A percentile compares a stretch with the other conserved stretches of the same genome.
Conservation (phyloP, 139 green algal genomes). For the Astrephomene gubernaculifera region DNA sequence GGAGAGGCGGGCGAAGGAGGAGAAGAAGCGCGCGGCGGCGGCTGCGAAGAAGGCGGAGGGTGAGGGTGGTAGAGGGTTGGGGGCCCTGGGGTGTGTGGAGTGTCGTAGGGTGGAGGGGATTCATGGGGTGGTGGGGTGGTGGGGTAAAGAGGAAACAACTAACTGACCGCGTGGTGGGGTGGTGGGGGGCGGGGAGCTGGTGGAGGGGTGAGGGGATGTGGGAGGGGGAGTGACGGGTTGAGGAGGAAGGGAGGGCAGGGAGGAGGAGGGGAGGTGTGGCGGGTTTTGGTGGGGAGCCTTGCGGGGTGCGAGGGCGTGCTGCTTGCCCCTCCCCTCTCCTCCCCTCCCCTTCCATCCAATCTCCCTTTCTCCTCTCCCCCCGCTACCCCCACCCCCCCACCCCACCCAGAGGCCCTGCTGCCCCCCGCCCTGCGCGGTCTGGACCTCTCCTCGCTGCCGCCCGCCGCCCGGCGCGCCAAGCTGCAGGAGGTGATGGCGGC, state of each 20-base stretch:
- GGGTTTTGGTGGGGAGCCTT: too few species aligned
- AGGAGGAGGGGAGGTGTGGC: too few species aligned
- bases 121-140: background rate
- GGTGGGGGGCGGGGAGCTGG: too few species aligned
- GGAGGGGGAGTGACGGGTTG: too few species aligned
- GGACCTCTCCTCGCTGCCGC: slow-evolving; percentile 38
- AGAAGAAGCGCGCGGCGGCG: slow-evolving; percentile 34
- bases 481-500: slow-evolving; percentile 79
- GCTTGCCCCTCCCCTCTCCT: background rate
- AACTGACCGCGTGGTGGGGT: too few species aligned
- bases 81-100: too few species aligned
- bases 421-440: slow-evolving; percentile 56
- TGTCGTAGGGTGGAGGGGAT: background rate
- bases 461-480: slow-evolving; percentile 54
- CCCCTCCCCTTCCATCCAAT: too few species aligned
- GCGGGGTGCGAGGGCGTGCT: too few species aligned
- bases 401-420: slow-evolving; percentile 26
- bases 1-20: slow-evolving; percentile 31
- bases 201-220: too few species aligned
- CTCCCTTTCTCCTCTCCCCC: too few species aligned
- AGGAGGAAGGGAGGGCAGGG: too few species aligned
- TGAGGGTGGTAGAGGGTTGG: too few species aligned
- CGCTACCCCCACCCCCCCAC: background rate
- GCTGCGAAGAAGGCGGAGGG: slow-evolving; percentile 32
- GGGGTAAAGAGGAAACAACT: background rate